Conservation (phyloP, 306 rosid species). For the Quercus alba region DNA sequence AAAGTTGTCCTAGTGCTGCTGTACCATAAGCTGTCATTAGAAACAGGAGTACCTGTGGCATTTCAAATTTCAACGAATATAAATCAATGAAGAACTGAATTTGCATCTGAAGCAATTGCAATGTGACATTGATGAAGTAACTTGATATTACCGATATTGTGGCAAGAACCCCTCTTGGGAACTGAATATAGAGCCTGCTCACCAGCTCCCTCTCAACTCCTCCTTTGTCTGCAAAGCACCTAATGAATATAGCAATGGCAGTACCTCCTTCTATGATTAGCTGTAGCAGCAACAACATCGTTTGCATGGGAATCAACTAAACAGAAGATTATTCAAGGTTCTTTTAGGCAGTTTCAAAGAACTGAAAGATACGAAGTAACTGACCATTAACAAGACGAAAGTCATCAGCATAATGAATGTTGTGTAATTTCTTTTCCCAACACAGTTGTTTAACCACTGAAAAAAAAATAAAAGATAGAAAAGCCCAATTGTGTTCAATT, state of each 20-base stretch:
- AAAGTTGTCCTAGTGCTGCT: constrained; percentile 93
- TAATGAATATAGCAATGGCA: constrained; percentile 70
- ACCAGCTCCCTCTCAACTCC: constrained; percentile 74
- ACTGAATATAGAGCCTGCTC: constrained; percentile 46
- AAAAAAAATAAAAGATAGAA: background rate
- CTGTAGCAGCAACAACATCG: constrained; percentile 30
- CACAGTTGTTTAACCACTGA: constrained; percentile 97
- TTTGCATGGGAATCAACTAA: constrained; percentile 10
- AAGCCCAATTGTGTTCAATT: background rate
- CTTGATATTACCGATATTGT: constrained; percentile 59
- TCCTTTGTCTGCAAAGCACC: constrained; percentile 73
- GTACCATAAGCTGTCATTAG: constrained; percentile 73
- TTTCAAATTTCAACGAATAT: constrained; percentile 19
- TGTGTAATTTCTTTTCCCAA: constrained; percentile 88
- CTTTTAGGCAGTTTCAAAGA: background rate
- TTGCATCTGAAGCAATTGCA: constrained; percentile 5
- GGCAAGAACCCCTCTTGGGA: constrained; percentile 82
- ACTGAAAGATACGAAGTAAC: constrained; percentile 18
- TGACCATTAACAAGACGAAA: constrained; percentile 70
- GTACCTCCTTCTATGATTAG: constrained; percentile 80
- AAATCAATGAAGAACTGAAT: constrained; percentile 11
- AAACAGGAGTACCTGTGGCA: constrained; percentile 63
- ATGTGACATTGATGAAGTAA: background rate
- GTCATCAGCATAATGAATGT: constrained; percentile 85
- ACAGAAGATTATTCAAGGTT: constrained; percentile 12